Evolutionary conservation across 148 eudicot genomes (phyloP), one percentile per base, ranked within the genome.

Genomic region (Rhododendron mucronatum): DNA sequence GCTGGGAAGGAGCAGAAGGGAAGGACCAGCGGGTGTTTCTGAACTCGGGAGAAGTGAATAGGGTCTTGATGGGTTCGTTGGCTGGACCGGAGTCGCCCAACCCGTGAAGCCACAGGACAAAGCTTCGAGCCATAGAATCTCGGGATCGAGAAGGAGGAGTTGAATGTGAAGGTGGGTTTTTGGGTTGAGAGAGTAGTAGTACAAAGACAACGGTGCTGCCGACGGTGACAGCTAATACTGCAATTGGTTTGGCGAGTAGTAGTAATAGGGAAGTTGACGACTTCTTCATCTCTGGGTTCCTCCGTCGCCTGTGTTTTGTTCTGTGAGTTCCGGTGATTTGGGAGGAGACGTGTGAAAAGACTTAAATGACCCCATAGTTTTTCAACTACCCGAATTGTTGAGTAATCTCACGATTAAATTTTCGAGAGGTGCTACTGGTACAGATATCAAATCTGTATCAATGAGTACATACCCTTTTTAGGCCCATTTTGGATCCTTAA

Each of bases 21-120:
- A 97, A 97, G 50, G 91, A 90, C 98, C 98, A 96, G 50, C 82
- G 86, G 74, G 98, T 87, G 87, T 87, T 87, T 30, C 87, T 90
- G 89, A 97, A 95, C 82, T 94, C 89, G 39, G 93, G 90, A 20
- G 98, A 93, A 84, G 92, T 91, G 93, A 97, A 97, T 16, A 94
- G 84, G 74, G 90, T 67, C 84, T 94, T 94, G 88, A 94, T 94
- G 86, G 98, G 98, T 87, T 97, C 96, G 73, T 95, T 97, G 13
- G 96, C 96, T 5, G 98, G 98, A 37, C 99, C 99, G 10, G 99
- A 94, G 84, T 97, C 98, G 81, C 99, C 99, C 88, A 95, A 89
- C 78, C 99, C 99, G 74, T 97, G 99, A 35, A 97, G 95, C 98
- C 99, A 97, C 30, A 97, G 63, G 3, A 97, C 65, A 84, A 93